phyloP scores from a whole-genome alignment of 306 rosid genomes.

The Citrullus mucosospermus region DNA sequence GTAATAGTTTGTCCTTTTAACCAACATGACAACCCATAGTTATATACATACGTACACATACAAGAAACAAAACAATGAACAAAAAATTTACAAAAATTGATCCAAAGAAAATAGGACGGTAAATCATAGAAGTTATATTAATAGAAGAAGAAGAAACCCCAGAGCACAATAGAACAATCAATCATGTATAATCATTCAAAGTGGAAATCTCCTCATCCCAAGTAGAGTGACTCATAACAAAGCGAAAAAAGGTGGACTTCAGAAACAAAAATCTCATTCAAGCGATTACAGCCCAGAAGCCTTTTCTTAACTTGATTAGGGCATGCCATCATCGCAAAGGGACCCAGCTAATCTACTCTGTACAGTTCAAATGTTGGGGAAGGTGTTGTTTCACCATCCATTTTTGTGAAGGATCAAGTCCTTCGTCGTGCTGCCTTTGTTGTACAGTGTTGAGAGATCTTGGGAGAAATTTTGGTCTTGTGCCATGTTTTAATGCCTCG shows the following conservation, averaged over 20 bases:
- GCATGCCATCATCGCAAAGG: neutral
- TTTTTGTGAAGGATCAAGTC: no score
- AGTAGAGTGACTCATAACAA: neutral
- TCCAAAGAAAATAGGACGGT: neutral
- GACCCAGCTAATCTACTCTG: neutral
- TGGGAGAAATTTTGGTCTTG: no score
- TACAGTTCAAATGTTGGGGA: neutral
- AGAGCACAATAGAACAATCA: neutral
- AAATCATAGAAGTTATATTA: neutral
- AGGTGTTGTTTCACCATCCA: no score
- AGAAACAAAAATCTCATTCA: neutral
- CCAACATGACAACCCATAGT: neutral
- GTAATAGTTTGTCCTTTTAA: neutral
- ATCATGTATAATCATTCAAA: neutral
- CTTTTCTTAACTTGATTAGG: neutral
- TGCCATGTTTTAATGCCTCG: no score
- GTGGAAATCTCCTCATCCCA: neutral
- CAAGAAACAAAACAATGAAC: neutral
- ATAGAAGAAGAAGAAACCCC: neutral
- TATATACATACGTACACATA: neutral
- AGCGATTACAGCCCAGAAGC: neutral
- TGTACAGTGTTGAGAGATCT: no score
- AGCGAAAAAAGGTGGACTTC: neutral
- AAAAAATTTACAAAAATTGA: neutral
- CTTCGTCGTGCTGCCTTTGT: no score